Evolutionary conservation across 78 protist species (phyloP), one percentile per base, ranked within the genome.

Genomic region (Pigoraptor vietnamica): DNA sequence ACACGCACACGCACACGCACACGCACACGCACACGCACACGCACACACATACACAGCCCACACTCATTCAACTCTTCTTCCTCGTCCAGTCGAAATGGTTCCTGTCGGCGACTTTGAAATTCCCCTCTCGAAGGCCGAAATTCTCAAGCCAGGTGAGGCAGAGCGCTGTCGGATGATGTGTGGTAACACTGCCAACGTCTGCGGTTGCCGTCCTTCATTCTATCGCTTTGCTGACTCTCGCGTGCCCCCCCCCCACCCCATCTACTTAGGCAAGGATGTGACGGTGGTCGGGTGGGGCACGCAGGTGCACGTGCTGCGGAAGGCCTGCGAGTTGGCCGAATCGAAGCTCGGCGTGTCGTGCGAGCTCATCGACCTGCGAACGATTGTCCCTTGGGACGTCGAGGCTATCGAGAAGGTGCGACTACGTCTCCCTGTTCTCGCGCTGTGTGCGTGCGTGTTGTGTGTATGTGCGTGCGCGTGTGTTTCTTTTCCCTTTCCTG

Each of bases 271-370:
- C 90, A 40, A 40, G 19, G 97, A 97, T 48, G 94, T 97, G 79
- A 97, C 98, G 25, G 39, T 97, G 25, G 95, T 97, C 37, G 98
- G 98, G 39, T 96, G 96, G 96, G 97, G 98, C 83, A 36, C 97
- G 25, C 98, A 97, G 93, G 81, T 96, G 91, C 48, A 94, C 89
- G 95, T 92, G 25, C 88, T 95, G 25, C 55, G 91, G 55, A 89
- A 79, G 93, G 98, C 98, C 0, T 87, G 32, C 33, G 93, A 92
- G 38, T 86, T 90, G 96, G 98, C 97, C 9, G 91, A 93, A 87
- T 96, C 93, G 90, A 87, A 94, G 91, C 87, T 92, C 24, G 98
- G 97, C 39, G 92, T 95, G 40, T 39, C 93, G 81, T 88, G 93
- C 86, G 98, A 96, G 86, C 86, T 97, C 56, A 96, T 98, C 81